Base-by-base conservation (phyloP, 2,329 filamentous ascomycete genomes). In the Fusarium haematococcum region DNA sequence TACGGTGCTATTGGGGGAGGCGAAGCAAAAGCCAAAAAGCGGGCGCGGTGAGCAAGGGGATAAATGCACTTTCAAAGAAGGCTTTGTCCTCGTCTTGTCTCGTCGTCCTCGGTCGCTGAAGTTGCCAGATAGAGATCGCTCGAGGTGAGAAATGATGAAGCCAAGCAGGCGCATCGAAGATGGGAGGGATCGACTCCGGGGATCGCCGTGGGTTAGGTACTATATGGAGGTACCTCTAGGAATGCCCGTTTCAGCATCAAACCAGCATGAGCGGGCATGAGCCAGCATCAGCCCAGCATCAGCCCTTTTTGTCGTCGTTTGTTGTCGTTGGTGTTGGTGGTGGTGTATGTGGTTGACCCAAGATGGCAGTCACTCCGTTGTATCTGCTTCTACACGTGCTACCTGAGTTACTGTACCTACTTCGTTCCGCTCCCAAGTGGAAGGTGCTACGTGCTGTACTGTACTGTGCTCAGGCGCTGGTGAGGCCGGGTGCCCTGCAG, bases 121-220 rank as follows among this genome's bases (percentile, higher is more conserved):
- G 27, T 54, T 54, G 18, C 48, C 48, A 18, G 27, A 54, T 54
- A 32, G 27, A 50, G 66, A 67, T 63, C 25, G 67, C 57, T 45
- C 18, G 45, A 74, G 41, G 62, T 74, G 71, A 74, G 60, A 74
- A 65, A 71, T 73, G 71, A 74, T 74, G 59, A 74, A 71, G 64
- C 45, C 54, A 33, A 48, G 41, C 25, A 39, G n/a, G 63, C 43
- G 57, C 71, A 69, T 71, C 41, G 27, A 32, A 27, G 57, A 32
- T 45, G 52, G 61, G 61, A 60, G 61, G 33, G 62, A 65, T 70
- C 50, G 37, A 70, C 56, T 68, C 71, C 63, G 68, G 68, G 43
- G 68, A 74, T 63, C 63, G 57, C 64, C 67, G 67, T 64, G 71
- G 71, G 67, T 63, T 67, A 33, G 56, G 62, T 73, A 48, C 48